phyloP scores from a whole-genome alignment of 495 filamentous ascomycete genomes.

The Hyaloscypha finlandica region DNA sequence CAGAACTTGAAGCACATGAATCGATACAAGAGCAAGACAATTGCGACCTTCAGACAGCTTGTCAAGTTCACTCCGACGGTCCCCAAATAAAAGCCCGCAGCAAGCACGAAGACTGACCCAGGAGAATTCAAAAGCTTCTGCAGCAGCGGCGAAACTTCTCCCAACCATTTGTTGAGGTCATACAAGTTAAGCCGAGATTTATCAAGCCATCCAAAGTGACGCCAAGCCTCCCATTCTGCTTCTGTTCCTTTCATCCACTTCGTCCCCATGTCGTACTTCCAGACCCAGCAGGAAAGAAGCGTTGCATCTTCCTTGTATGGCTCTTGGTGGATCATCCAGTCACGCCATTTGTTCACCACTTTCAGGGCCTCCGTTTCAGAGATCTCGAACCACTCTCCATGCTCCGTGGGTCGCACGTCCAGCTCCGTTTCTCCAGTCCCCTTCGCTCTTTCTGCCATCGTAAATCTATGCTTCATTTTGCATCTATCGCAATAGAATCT shows the following conservation, averaged over 20 bases:
- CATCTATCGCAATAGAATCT: not conserved
- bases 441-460: not conserved
- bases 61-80: too few species aligned
- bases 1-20: too few species aligned
- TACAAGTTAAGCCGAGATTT: not conserved
- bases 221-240: not conserved
- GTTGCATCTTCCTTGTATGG: not conserved
- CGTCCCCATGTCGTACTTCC: not conserved
- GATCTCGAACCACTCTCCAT: not conserved
- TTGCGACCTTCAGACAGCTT: too few species aligned
- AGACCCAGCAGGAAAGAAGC: not conserved
- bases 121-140: not conserved
- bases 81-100: too few species aligned
- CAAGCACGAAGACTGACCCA: not conserved
- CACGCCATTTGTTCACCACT: not conserved
- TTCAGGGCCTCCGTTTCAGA: not conserved
- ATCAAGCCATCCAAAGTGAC: not conserved
- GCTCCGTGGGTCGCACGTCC: not conserved
- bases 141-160: not conserved
- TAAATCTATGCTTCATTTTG: not conserved
- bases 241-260: not conserved
- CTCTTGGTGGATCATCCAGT: not conserved
- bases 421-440: not conserved
- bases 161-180: not conserved
- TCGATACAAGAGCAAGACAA: too few species aligned